Evolutionary conservation across 345 rosid species (phyloP).

Genomic region (Citrus maxima): DNA sequence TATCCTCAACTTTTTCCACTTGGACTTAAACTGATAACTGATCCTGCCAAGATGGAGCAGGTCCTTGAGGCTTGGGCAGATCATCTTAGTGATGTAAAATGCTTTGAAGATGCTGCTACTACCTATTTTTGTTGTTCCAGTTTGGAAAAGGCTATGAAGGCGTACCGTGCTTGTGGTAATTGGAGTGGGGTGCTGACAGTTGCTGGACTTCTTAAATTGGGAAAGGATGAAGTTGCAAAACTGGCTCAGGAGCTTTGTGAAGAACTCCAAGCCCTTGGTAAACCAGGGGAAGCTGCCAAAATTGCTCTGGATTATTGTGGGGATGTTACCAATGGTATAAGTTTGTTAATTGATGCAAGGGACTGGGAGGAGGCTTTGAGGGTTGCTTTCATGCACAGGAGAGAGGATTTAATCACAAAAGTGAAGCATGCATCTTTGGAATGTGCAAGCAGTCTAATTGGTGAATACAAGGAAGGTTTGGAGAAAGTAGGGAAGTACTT

Average conservation of each 20-base stretch:
- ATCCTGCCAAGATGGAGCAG: conserved; percentile 49
- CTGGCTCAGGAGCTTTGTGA: conserved; percentile 85
- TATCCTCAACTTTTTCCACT: conserved; percentile 79
- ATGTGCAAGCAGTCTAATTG: conserved; percentile 55
- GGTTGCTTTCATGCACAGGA: conserved; percentile 65
- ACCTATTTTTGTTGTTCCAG: conserved; percentile 71
- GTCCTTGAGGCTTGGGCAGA: conserved; percentile 95
- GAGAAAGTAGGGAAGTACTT: conserved; percentile 91
- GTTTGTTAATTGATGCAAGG: conserved; percentile 70
- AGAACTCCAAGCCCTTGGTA: conserved; percentile 93
- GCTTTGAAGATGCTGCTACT: conserved; percentile 88
- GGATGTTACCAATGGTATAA: conserved; percentile 65
- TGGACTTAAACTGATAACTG: conserved; percentile 69
- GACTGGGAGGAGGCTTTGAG: conserved; percentile 98
- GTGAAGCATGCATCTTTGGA: conserved; percentile 73
- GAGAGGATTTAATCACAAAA: conserved; percentile 54
- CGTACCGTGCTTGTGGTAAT: conserved; percentile 79
- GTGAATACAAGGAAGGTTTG: conserved; percentile 73
- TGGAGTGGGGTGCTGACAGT: conserved; percentile 91
- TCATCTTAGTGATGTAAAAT: conserved; percentile 67
- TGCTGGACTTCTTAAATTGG: conserved; percentile 76
- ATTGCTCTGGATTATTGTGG: conserved; percentile 82
- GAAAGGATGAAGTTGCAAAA: conserved; percentile 60
- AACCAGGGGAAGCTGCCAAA: conserved; percentile 92
- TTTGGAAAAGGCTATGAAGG: conserved; percentile 81